These are phyloP conservation scores for Chimonanthus praecox DNA, from an alignment of 164 flowering plant genomes.

Conservation along the genomic window DNA sequence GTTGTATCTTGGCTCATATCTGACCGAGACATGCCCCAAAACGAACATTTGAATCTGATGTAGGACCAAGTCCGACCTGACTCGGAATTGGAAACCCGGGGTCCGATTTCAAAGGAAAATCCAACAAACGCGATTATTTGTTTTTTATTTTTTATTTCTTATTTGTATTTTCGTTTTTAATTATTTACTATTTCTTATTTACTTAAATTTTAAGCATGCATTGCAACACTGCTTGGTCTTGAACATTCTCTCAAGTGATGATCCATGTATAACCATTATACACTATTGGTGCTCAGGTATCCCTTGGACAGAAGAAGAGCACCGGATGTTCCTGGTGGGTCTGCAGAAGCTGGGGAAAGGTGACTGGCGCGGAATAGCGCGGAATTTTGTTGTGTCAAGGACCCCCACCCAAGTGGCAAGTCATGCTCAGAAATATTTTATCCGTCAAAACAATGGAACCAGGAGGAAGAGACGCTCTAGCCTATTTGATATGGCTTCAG, in stretches of 20 bases:
- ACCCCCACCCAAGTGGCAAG: constrained; percentile 97
- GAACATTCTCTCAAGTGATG: not conserved
- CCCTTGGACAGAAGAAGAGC: constrained; percentile 96
- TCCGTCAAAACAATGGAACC: constrained; percentile 63
- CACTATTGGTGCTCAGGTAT: constrained; percentile 34
- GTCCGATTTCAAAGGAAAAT: too few species aligned
- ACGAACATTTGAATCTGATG: not conserved
- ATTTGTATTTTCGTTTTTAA: too few species aligned
- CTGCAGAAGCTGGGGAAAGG: constrained; percentile 92
- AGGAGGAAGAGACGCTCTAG: constrained; percentile 82
- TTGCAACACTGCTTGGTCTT: not conserved
- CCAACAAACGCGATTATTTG: too few species aligned
- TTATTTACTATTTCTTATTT: too few species aligned
- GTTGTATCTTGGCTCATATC: not conserved
- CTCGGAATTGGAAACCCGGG: too few species aligned
- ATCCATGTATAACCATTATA: not conserved
- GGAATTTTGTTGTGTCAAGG: constrained; percentile 65
- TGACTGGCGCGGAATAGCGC: constrained; percentile 92
- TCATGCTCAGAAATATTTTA: constrained; percentile 93
- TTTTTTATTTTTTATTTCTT: too few species aligned
- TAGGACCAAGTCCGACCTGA: too few species aligned
- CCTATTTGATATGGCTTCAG: constrained; percentile 83
- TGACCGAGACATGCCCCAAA: not conserved
- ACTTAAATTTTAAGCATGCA: not conserved
- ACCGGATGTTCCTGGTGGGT: constrained; percentile 70